Conservation (phyloP, 768 basidiomycete species). For the Podaxis sp. region DNA sequence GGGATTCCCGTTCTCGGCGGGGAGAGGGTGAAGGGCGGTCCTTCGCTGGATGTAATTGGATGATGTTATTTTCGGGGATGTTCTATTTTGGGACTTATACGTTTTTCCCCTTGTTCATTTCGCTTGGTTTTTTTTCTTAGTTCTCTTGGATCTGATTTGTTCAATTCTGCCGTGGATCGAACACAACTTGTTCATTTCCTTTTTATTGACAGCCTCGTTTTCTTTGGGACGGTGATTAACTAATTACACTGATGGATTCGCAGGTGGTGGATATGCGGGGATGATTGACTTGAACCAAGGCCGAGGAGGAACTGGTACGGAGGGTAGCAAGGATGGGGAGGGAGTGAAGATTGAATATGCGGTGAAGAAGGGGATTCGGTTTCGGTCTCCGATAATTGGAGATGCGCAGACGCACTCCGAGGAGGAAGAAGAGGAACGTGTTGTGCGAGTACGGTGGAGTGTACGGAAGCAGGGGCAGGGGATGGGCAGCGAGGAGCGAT, state of each 20-base stretch:
- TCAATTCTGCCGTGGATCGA: too few relatives aligned
- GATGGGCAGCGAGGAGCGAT: not conserved
- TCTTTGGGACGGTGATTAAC: not conserved
- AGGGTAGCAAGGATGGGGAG: not conserved
- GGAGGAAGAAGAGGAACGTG: not conserved
- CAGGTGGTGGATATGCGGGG: conserved; percentile 6
- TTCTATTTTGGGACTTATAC: not conserved
- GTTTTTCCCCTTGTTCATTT: not conserved
- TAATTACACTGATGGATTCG: not conserved
- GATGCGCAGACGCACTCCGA: not conserved
- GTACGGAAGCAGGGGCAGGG: not conserved
- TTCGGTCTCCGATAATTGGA: not conserved
- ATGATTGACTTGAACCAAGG: conserved; percentile 2
- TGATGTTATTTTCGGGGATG: not conserved
- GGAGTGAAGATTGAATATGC: not conserved
- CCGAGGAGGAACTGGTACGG: not conserved
- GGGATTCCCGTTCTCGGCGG: not conserved
- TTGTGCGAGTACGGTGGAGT: not conserved
- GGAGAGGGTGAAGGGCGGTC: not conserved
- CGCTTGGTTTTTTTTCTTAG: not conserved
- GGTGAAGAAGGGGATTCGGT: not conserved
- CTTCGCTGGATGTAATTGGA: not conserved
- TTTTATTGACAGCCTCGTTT: not conserved
- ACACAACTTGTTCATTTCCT: not conserved
- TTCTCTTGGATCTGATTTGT: too few relatives aligned